Evolutionary conservation across 768 basidiomycete genomes (phyloP).

Genomic region (Amanita fuliginea): DNA sequence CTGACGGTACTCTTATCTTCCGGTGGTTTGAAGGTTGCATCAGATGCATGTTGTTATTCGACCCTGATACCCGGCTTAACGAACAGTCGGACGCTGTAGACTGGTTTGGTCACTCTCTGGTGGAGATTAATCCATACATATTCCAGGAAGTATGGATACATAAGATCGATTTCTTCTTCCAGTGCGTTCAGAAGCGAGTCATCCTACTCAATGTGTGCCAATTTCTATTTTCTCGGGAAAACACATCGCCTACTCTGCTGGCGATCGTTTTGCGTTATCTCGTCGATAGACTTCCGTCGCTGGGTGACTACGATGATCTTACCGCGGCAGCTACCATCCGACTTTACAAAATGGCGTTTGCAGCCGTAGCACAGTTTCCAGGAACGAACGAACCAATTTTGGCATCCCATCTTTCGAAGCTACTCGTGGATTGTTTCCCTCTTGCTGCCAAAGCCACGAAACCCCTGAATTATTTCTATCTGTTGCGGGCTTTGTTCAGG

Average conservation of each 20-base stretch:
- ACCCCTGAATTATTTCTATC: constrained; percentile 86
- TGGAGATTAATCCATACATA: constrained; percentile 81
- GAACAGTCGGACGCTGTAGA: constrained; percentile 72
- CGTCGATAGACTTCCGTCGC: constrained; percentile 64
- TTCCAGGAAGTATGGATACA: constrained; percentile 96
- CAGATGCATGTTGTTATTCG: constrained; percentile 77
- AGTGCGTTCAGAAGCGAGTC: constrained; percentile 64
- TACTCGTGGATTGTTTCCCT: constrained; percentile 95
- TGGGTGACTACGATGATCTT: constrained; percentile 79
- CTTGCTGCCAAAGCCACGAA: constrained; percentile 86
- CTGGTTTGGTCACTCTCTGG: constrained; percentile 65
- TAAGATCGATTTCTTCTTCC: constrained; percentile 86
- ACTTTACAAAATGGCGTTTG: constrained; percentile 92
- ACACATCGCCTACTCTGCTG: constrained; percentile 69
- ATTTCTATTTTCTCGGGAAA: constrained; percentile 67
- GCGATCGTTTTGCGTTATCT: constrained; percentile 85
- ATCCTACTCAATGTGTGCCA: constrained; percentile 80
- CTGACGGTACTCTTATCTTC: constrained; percentile 81
- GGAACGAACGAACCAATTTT: constrained; percentile 79
- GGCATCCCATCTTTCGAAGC: constrained; percentile 83
- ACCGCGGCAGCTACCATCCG: constrained; percentile 79
- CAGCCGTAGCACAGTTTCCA: constrained; percentile 69
- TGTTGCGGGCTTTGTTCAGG: constrained; percentile 86
- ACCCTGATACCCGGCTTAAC: constrained; percentile 53
- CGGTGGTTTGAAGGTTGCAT: constrained; percentile 82